Conservation (phyloP, 2,329 filamentous ascomycete genomes). For the Diaporthe ilicicola region DNA sequence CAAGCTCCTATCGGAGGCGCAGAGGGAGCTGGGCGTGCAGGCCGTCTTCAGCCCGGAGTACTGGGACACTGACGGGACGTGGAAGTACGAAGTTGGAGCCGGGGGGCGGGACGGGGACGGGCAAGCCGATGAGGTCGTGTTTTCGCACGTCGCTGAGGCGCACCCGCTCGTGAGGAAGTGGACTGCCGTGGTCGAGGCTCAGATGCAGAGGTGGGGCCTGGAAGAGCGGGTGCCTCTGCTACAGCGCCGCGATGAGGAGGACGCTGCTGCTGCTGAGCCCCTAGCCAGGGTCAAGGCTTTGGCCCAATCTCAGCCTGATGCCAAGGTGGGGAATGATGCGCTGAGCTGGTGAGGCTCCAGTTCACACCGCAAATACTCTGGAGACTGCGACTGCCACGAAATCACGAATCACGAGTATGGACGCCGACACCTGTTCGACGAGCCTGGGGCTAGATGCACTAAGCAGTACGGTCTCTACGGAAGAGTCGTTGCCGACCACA, state of each 20-base stretch:
- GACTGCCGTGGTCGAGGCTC: constrained; percentile 53
- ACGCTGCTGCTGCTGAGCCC: constrained; percentile 10
- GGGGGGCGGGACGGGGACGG: constrained; percentile 42
- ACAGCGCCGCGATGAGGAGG: constrained; percentile 31
- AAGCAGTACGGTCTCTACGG: not conserved
- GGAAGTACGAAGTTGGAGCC: constrained; percentile 67
- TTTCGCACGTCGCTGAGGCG: constrained; percentile 69
- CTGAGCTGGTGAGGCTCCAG: constrained; percentile 39
- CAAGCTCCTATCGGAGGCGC: constrained; percentile 57
- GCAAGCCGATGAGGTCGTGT: constrained; percentile 57
- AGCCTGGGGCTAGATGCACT: not conserved
- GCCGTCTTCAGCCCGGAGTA: constrained; percentile 71
- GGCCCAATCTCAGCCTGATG: constrained; percentile 21
- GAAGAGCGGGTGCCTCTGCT: constrained; percentile 30
- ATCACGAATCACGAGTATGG: not conserved
- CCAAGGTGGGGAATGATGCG: constrained; percentile 32
- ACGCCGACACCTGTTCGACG: too few relatives aligned
- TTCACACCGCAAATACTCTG: not conserved
- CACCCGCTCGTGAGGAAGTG: constrained; percentile 75
- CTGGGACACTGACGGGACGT: constrained; percentile 75
- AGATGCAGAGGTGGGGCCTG: constrained; percentile 49
- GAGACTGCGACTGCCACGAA: not conserved
- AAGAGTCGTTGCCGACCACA: not conserved
- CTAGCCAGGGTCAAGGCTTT: constrained; percentile 31
- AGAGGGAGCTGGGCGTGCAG: constrained; percentile 66